Evolutionary conservation across 2,329 filamentous ascomycete species (phyloP).

Genomic region (Aspergillus sojae): DNA sequence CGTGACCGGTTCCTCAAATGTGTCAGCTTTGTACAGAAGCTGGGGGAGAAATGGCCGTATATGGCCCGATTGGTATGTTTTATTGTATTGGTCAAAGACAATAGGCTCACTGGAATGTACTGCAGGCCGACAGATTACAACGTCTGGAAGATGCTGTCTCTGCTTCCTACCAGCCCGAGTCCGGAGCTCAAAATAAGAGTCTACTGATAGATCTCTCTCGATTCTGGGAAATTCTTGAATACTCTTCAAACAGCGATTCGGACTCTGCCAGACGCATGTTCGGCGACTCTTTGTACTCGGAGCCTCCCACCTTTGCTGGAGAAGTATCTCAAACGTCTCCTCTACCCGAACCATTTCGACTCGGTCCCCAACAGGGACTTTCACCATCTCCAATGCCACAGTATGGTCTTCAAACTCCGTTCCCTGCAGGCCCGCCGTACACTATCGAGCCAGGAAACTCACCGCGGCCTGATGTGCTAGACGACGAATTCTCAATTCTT

Average conservation of each 20-base stretch:
- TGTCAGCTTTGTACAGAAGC: conserved; percentile 46
- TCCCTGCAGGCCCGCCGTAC: conserved; percentile 21
- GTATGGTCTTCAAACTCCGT: conserved; percentile 19
- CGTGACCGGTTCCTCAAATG: conserved; percentile 49
- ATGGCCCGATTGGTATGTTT: conserved; percentile 44
- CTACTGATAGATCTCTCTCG: conserved; percentile 50
- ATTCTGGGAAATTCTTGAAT: conserved; percentile 55
- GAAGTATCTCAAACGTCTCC: conserved; percentile 49
- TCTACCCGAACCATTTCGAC: conserved; percentile 47
- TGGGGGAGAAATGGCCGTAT: conserved; percentile 50
- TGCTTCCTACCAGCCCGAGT: conserved; percentile 43
- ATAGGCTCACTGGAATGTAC: neutral
- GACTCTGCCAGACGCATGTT: conserved; percentile 44
- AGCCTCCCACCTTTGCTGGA: conserved; percentile 26
- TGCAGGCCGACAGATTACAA: conserved; percentile 48
- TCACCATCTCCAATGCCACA: conserved; percentile 23
- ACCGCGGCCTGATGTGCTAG: conserved; percentile 29
- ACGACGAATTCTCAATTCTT: conserved; percentile 51
- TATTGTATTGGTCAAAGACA: neutral
- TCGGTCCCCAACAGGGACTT: conserved; percentile 28
- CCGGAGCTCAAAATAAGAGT: conserved; percentile 37
- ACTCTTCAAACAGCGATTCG: conserved; percentile 46
- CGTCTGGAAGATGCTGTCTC: conserved; percentile 49
- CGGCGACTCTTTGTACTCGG: conserved; percentile 42
- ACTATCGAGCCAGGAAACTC: conserved; percentile 22